Evolutionary conservation across 345 rosid genomes (phyloP).

Genomic region (Euphorbia lathyris): DNA sequence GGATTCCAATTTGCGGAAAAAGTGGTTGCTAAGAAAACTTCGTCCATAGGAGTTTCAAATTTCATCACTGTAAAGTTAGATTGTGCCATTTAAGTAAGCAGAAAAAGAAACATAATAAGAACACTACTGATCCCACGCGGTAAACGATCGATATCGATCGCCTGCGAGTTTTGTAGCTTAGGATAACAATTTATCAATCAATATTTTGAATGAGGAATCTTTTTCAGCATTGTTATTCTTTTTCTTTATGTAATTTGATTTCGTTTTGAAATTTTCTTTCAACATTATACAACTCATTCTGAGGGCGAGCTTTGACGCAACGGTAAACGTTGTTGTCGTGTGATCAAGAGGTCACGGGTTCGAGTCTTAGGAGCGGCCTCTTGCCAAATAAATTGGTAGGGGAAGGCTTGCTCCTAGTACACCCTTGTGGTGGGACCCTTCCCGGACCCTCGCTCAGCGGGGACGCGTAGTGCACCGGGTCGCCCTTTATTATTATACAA

Average conservation of each 20-base stretch:
- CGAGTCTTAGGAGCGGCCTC: too few species aligned
- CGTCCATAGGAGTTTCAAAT: constrained; percentile 24
- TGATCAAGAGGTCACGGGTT: too few species aligned
- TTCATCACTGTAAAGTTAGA: background rate
- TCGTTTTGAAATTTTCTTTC: background rate
- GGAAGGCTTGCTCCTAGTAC: too few species aligned
- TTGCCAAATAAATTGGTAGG: too few species aligned
- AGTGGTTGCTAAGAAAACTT: constrained; percentile 78
- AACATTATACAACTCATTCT: too few species aligned
- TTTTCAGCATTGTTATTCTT: background rate
- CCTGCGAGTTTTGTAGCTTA: constrained; percentile 4
- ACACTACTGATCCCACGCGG: background rate
- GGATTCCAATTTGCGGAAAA: constrained; percentile 50
- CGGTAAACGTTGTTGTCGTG: too few species aligned
- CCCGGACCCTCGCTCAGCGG: too few species aligned
- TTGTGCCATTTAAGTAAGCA: background rate
- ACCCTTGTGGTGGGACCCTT: too few species aligned
- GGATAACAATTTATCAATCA: background rate
- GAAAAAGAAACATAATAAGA: background rate
- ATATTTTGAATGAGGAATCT: background rate
- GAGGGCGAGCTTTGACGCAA: too few species aligned
- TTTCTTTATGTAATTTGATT: background rate
- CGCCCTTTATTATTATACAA: too few species aligned
- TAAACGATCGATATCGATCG: background rate
- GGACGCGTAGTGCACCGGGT: too few species aligned